phyloP scores from a whole-genome alignment of 768 basidiomycete species.

The Cyclocybe cylindracea region DNA sequence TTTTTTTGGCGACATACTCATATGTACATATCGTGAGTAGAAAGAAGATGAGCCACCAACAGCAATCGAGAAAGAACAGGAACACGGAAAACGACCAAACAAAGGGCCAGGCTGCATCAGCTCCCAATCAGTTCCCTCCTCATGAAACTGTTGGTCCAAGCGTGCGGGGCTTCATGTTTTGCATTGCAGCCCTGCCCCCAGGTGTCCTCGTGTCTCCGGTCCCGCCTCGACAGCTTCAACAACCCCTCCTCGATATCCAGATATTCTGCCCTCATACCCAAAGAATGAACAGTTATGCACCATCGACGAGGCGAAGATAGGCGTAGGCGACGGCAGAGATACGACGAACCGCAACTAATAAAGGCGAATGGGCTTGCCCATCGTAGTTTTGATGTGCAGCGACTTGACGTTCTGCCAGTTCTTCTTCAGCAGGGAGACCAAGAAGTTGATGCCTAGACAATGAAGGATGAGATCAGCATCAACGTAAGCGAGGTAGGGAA shows the following conservation, averaged over 20 bases:
- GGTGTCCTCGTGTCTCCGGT: conserved; percentile 19
- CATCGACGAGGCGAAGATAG: background rate
- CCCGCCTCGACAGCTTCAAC: background rate
- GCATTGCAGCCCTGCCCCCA: conserved; percentile 59
- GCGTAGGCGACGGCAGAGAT: background rate
- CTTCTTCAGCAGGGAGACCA: conserved; percentile 99
- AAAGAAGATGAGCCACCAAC: background rate
- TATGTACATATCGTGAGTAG: background rate
- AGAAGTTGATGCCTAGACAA: conserved; percentile 91
- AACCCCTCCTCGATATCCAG: background rate
- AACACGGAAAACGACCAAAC: conserved; percentile 7
- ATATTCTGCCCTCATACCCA: background rate
- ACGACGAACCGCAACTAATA: conserved; percentile 54
- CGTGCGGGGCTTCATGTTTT: conserved; percentile 97
- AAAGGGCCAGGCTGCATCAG: conserved; percentile 49
- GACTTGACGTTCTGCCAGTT: conserved; percentile 99
- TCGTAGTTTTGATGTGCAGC: conserved; percentile 97
- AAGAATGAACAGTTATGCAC: too few species aligned
- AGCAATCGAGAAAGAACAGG: conserved; percentile 1
- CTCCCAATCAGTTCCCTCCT: conserved; percentile 86
- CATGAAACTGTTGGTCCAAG: conserved; percentile 90
- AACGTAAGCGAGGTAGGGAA: background rate
- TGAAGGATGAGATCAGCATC: conserved; percentile 3
- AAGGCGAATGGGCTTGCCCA: conserved; percentile 97
- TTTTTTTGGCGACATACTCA: too few species aligned